phyloP scores from a whole-genome alignment of 768 basidiomycete species.

The Ramaria sp. region DNA sequence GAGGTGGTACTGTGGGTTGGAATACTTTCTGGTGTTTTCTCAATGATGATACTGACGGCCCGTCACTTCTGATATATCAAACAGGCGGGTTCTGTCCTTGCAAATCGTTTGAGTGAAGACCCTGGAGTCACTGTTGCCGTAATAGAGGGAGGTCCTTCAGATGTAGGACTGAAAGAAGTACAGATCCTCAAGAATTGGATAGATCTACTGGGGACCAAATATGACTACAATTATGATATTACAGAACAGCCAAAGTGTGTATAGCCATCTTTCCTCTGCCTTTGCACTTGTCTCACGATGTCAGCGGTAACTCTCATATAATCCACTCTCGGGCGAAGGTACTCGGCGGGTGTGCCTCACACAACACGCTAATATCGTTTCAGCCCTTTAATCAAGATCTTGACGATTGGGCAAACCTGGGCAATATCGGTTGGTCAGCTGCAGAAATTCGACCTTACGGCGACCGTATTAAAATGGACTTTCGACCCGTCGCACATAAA shows the following conservation, averaged over 20 bases:
- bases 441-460: background rate
- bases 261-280: background rate
- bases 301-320: background rate
- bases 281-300: background rate
- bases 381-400: background rate
- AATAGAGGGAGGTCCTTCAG: slow-evolving; percentile 13
- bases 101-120: slow-evolving; percentile 12
- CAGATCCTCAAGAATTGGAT: background rate
- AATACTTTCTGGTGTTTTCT: background rate
- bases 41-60: background rate
- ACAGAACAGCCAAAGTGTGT: background rate
- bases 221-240: background rate
- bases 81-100: slow-evolving; percentile 12
- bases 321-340: background rate
- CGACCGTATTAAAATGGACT: background rate
- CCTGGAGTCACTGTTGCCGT: slow-evolving; percentile 8
- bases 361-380: background rate
- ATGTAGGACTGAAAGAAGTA: background rate
- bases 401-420: background rate
- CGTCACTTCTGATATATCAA: background rate
- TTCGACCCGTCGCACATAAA: background rate
- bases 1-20: background rate
- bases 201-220: background rate
- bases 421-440: background rate
- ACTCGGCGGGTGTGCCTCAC: background rate